Evolutionary conservation across 2,329 filamentous ascomycete species (phyloP), one percentile per base, ranked within the genome.

Genomic region (Aspergillus sp.): DNA sequence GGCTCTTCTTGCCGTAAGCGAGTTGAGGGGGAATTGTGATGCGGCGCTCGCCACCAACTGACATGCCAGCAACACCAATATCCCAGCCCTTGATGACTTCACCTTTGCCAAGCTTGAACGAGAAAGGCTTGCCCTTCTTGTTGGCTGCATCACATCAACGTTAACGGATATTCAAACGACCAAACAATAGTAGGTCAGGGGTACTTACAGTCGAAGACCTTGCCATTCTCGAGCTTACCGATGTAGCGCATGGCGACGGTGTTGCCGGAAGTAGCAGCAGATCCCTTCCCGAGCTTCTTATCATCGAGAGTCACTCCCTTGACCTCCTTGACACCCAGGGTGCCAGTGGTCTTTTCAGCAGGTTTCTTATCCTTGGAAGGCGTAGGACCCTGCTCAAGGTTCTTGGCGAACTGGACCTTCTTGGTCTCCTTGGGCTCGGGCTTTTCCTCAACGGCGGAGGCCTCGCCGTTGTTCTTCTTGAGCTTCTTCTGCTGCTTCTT

Each of bases 51-150:
- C 91, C 92, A 71, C 95, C 95, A 66, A 93, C 88, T 67, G 88
- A 82, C 91, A 99, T 97, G 78, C 96, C 96, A 66, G 85, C 83
- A 67, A 99, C 82, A 79, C 95, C 95, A 64, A 98, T 86, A 76
- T 99, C 96, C 96, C 95, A 98, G 67, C 95, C 95, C 85, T 96
- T 95, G 82, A 99, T 99, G 70, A 99, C 96, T 77, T 98, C 91
- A 61, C 93, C 93, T 73, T 88, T 87, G 67, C 95, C 96, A 61
- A 96, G 87, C 83, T 93, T 96, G 87, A 98, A 98, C 66, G 84
- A 85, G 82, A 99, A 99, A 58, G 96, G 93, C 82, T 96, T 93
- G 70, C 95, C 95, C 82, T 96, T 97, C 85, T 98, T 99, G 85
- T 99, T 98, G 77, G 92, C 91, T 93, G 69, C 44, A 64, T 4